Evolutionary conservation across 2,329 filamentous ascomycete species (phyloP).

Genomic region (Coleophoma eucalyptorum): DNA sequence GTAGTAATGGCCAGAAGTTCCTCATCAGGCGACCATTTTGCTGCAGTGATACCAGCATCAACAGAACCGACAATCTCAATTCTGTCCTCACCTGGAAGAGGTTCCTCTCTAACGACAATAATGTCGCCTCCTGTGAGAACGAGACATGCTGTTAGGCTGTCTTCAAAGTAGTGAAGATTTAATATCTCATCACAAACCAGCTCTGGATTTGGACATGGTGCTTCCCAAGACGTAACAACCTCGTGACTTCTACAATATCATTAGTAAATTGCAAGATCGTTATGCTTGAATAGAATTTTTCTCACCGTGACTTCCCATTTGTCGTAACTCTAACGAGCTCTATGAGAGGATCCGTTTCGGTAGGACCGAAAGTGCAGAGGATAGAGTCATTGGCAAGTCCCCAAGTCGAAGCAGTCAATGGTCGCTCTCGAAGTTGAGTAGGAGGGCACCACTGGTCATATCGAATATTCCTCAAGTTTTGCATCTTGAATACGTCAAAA

Average conservation of each 20-base stretch:
- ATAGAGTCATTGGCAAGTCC: slow-evolving; percentile 74
- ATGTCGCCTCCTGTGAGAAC: slow-evolving; percentile 91
- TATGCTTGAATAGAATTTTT: slow-evolving; percentile 29
- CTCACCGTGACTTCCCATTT: slow-evolving; percentile 30
- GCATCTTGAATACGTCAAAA: slow-evolving; percentile 51
- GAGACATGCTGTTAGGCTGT: slow-evolving; percentile 73
- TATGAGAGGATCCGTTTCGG: slow-evolving; percentile 63
- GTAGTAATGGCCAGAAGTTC: slow-evolving; percentile 85
- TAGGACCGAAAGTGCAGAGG: slow-evolving; percentile 82
- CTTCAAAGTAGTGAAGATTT: slow-evolving; percentile 79
- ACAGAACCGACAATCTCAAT: slow-evolving; percentile 96
- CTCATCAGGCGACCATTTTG: slow-evolving; percentile 92
- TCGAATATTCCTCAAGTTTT: slow-evolving; percentile 79
- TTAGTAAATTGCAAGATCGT: slow-evolving; percentile 14
- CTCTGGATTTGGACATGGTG: slow-evolving; percentile 74
- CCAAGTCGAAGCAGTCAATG: slow-evolving; percentile 79
- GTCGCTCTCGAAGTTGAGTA: slow-evolving; percentile 41
- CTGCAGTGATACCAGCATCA: slow-evolving; percentile 84
- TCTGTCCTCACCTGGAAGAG: slow-evolving; percentile 62
- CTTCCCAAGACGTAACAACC: slow-evolving; percentile 79
- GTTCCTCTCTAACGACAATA: slow-evolving; percentile 73
- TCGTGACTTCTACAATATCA: slow-evolving; percentile 30
- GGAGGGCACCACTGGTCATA: slow-evolving; percentile 62
- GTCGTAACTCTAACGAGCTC: slow-evolving; percentile 59
- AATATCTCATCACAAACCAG: slow-evolving; percentile 72